Evolutionary conservation across 768 basidiomycete genomes (phyloP).

Genomic region (Boletus tylopilopsis): DNA sequence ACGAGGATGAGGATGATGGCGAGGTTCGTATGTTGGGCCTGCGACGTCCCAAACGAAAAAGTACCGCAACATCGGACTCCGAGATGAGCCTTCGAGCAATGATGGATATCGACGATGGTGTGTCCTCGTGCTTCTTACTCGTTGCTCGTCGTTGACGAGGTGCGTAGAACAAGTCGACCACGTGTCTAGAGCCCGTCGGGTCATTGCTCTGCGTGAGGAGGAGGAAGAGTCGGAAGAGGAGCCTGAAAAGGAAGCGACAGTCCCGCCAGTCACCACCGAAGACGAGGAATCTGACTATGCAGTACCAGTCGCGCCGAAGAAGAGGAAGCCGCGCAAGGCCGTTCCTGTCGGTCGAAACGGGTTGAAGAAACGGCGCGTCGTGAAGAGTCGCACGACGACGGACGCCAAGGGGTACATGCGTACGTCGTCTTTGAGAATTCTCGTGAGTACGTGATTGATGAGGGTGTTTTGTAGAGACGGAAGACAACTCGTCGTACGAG

Average conservation of each 20-base stretch:
- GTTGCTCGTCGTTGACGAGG: conserved; percentile 12
- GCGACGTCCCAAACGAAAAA: conserved; percentile 32
- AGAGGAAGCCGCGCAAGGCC: conserved; percentile 49
- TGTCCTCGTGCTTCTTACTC: conserved; percentile 21
- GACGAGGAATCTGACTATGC: conserved; percentile 30
- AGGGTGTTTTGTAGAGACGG: conserved; percentile 46
- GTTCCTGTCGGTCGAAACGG: conserved; percentile 79
- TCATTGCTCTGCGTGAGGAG: conserved; percentile 20
- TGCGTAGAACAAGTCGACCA: conserved; percentile 25
- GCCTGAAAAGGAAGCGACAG: conserved; percentile 31
- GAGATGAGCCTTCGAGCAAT: conserved; percentile 49
- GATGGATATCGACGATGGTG: conserved; percentile 80
- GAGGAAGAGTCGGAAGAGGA: conserved; percentile 25
- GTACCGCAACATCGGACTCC: conserved; percentile 39
- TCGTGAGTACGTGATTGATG: not conserved
- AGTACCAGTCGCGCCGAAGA: conserved; percentile 33
- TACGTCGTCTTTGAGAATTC: conserved; percentile 31
- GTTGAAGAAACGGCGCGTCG: conserved; percentile 64
- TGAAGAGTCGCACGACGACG: conserved; percentile 51
- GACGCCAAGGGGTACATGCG: conserved; percentile 75
- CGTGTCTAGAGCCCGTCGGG: conserved; percentile 15
- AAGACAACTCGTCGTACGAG: conserved; percentile 81
- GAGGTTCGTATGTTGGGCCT: conserved; percentile 21
- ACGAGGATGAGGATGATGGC: conserved; percentile 52
- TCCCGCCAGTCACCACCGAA: conserved; percentile 26